Evolutionary conservation across 2,329 filamentous ascomycete species (phyloP), one percentile per base, ranked within the genome.

Genomic region (Orbilia brochopaga): DNA sequence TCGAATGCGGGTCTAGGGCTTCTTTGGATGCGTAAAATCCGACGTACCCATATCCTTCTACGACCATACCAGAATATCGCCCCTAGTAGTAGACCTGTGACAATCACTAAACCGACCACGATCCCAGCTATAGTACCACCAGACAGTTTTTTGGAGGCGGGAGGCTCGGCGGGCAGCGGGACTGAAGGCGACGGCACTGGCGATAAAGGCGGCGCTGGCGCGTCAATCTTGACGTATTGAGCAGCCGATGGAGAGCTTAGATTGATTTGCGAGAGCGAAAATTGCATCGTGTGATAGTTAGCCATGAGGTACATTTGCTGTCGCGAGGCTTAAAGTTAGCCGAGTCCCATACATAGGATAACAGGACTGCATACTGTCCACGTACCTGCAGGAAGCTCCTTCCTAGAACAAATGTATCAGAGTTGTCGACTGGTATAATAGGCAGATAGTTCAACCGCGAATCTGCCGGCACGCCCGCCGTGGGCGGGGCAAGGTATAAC

Each of bases 231-330:
- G 30, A 72, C 51, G 27, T 72, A 72, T 65, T 61, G 50, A 19
- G 67, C 42, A 0, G 50, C 15, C 6, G 60, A 56, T 19, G 42
- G 48, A 11, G 67, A 65, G 17, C 60, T 56, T 1, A 72, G 42
- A 40, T 65, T 40, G 21, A 72, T 54, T n/a, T 72, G 67, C 10
- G 67, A 58, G 35, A 72, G 40, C 11, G 67, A 72, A 37, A 72
- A 72, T 7, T 56, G 10, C 46, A 56, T 37, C 6, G 50, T 72
- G 55, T 57, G 50, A 23, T 72, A 72, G 51, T 72, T 72, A 10
- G 67, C 67, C 7, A 55, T 61, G 1, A 72, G 24, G 17, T 72
- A 72, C 21, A 72, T 72, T 72, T 72, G 67, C 67, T 72, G 19
- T 5, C 32, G 21, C 37, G 7, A 23, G 3, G 11, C 21, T 48